Percentiles rank a stretch among this genome's conserved stretches.
These are phyloP conservation scores for Leucogyrophana mollusca DNA, from an alignment of 768 basidiomycete species.

Conservation along the genomic window DNA sequence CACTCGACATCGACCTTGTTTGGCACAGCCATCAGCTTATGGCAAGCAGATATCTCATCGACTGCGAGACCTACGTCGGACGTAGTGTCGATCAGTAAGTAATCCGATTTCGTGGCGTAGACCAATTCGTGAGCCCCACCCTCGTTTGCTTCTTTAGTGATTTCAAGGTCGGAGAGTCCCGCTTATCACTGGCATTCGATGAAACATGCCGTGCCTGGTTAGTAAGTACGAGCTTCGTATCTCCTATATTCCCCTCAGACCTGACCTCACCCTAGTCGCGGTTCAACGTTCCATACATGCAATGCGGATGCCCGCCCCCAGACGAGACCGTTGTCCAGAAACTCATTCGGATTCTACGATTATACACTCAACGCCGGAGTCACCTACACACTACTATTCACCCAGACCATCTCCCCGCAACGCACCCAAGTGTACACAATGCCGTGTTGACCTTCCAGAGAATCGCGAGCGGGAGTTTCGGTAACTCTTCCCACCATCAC, in stretches of 20 bases:
- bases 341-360: slow-evolving; percentile 33
- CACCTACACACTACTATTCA: slow-evolving; percentile 33
- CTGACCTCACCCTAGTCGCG: too few species aligned
- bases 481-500: slow-evolving; percentile 2
- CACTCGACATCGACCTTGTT: slow-evolving; percentile 71
- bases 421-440: slow-evolving; percentile 58
- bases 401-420: slow-evolving; percentile 42
- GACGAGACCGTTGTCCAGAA: slow-evolving; percentile 44
- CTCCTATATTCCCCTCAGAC: too few species aligned
- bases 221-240: too few species aligned
- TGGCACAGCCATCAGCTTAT: slow-evolving; percentile 77
- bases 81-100: slow-evolving; percentile 57
- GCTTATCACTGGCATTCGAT: slow-evolving; percentile 46
- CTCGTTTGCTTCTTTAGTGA: slow-evolving; percentile 39
- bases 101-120: not conserved
- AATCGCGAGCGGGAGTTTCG: slow-evolving; percentile 17
- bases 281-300: slow-evolving; percentile 51
- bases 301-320: slow-evolving; percentile 58
- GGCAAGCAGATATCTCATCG: slow-evolving; percentile 40
- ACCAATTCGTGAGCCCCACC: not conserved
- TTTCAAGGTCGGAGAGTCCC: slow-evolving; percentile 46
- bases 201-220: slow-evolving; percentile 53
- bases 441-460: slow-evolving; percentile 37
- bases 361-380: slow-evolving; percentile 17
- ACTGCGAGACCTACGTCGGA: slow-evolving; percentile 42